Evolutionary conservation across 805 yeast species (phyloP), one percentile per base, ranked within the genome.

Genomic region (Starmera pachycereana): DNA sequence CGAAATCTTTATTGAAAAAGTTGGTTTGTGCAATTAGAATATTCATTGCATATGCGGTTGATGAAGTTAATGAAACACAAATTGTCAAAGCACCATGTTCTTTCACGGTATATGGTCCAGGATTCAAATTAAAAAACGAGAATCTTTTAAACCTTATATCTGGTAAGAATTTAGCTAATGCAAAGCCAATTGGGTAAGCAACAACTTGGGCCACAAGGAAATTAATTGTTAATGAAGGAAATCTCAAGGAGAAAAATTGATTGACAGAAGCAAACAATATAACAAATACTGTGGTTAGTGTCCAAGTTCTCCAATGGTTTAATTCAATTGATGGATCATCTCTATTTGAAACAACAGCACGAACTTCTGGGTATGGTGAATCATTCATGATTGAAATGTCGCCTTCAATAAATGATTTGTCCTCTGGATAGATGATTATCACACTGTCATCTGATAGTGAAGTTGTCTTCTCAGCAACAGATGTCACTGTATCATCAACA

Each of bases 301-400:
- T 55, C 78, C 78, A 74, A 40, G 74, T 69, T 60, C 80, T 67
- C 57, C 75, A 60, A 37, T 76, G 74, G 48, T 71, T 72, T 44
- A 72, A 68, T 6, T 65, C 65, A 16, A 72, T 52, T 4, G 65
- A 45, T 1, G 71, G 68, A 53, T 76, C 79, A 51, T 74, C 81
- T 9, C 60, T 53, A 9, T 72, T 65, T 8, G 76, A 71, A 31
- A 75, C 75, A 9, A 76, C 72, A 19, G 78, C 75, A 32, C 82
- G 57, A 12, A 78, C 78, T 48, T 78, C 84, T 1, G 81, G 78
- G 45, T 75, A 75, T 4, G 81, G 80, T 8, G 77, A 70, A 40
- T 63, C 66, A 43, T 34, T 39, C 19, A 31, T 33, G 10, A 47
- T 56, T 27, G 61, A 62, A 12, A 69, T 29, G 18, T 34, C 38